phyloP scores from a whole-genome alignment of 208 protist genomes.

The Porcisia hertigi region DNA sequence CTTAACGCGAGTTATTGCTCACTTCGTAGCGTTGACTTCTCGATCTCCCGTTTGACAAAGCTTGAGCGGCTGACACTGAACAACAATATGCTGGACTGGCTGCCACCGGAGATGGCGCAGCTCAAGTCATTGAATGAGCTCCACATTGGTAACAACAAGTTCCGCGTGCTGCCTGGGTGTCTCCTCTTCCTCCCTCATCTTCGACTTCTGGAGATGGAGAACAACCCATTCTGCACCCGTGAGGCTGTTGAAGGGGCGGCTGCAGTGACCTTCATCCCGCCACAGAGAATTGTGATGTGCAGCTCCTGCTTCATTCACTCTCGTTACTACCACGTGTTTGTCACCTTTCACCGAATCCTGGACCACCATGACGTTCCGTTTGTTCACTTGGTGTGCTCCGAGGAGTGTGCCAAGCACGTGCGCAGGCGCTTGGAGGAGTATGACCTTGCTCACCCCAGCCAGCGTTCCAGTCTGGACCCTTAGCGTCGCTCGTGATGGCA shows the following conservation, averaged over 20 bases:
- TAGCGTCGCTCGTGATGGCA: neutral
- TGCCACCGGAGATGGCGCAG: conserved; percentile 74
- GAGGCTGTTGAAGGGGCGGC: conserved; percentile 55
- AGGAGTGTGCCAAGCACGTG: conserved; percentile 55
- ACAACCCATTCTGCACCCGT: conserved; percentile 60
- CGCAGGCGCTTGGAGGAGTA: conserved; percentile 51
- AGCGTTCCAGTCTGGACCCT: neutral
- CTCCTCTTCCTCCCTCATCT: conserved; percentile 76
- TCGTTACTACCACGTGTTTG: conserved; percentile 48
- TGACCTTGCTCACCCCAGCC: conserved; percentile 28
- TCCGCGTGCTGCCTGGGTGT: conserved; percentile 68
- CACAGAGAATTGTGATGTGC: conserved; percentile 66
- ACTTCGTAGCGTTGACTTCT: conserved; percentile 40
- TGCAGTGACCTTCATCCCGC: conserved; percentile 45
- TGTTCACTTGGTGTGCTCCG: conserved; percentile 72
- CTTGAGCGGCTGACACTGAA: conserved; percentile 65
- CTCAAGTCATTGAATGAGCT: conserved; percentile 74
- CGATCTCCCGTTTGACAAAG: conserved; percentile 56
- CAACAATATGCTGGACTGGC: conserved; percentile 60
- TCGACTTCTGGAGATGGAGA: conserved; percentile 58
- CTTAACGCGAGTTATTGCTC: conserved; percentile 75
- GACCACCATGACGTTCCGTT: conserved; percentile 51
- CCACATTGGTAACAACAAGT: conserved; percentile 74
- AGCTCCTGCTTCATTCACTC: conserved; percentile 70
- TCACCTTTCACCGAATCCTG: conserved; percentile 64